These are phyloP conservation scores for Tetrapisispora fleetii DNA, from an alignment of 805 yeast genomes.

Conservation along the genomic window DNA sequence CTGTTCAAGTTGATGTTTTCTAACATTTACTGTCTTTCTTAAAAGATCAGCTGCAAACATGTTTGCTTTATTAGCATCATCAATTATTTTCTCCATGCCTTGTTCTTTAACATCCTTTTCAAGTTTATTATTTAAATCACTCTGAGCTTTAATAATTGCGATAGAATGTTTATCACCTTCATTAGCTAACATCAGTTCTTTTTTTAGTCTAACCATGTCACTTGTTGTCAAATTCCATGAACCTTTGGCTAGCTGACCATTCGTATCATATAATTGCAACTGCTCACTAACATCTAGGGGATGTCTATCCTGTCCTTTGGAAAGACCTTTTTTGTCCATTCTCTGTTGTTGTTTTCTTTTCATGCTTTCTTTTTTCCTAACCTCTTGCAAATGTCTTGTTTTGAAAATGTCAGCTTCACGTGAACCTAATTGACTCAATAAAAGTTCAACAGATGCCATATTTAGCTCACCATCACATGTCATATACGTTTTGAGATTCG, in stretches of 20 bases:
- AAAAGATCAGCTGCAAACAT: slow-evolving; percentile 39
- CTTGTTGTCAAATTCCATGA: slow-evolving; percentile 54
- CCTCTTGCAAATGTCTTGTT: slow-evolving; percentile 57
- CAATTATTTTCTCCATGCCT: slow-evolving; percentile 23
- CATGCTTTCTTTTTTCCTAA: slow-evolving; percentile 53
- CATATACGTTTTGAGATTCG: slow-evolving; percentile 61
- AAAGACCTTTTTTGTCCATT: slow-evolving; percentile 30
- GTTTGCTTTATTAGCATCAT: slow-evolving; percentile 31
- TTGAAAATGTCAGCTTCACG: slow-evolving; percentile 75
- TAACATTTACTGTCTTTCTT: slow-evolving; percentile 28
- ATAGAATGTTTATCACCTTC: slow-evolving; percentile 65
- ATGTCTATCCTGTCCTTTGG: slow-evolving; percentile 68
- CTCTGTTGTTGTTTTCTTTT: slow-evolving; percentile 42
- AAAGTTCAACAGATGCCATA: slow-evolving; percentile 61
- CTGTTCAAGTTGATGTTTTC: slow-evolving; percentile 20
- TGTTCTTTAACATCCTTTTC: slow-evolving; percentile 22
- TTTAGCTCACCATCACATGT: slow-evolving; percentile 85
- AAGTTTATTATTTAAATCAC: slow-evolving; percentile 20
- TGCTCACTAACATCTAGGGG: slow-evolving; percentile 59
- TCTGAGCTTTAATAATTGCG: slow-evolving; percentile 41
- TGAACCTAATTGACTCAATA: slow-evolving; percentile 53
- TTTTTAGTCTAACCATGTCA: slow-evolving; percentile 58
- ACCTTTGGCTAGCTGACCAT: slow-evolving; percentile 65
- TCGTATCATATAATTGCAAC: slow-evolving; percentile 66
- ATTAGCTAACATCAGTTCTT: slow-evolving; percentile 56